Evolutionary conservation across 2,329 filamentous ascomycete species (phyloP), one percentile per base, ranked within the genome.

Genomic region (Exophiala sideris): DNA sequence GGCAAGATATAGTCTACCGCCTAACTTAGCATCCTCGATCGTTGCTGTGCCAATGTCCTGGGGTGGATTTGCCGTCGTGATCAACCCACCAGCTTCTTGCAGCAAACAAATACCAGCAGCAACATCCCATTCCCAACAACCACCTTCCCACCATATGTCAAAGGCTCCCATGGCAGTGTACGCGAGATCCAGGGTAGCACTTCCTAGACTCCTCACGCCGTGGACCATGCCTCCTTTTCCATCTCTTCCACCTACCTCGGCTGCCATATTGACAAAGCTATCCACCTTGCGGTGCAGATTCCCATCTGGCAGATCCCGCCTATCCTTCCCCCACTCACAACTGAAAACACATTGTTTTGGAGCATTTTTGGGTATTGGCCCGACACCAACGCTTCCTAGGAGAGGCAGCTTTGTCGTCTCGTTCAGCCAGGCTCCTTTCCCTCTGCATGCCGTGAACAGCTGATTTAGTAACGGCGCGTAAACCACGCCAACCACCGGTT

Each of bases 71-170:
- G 86, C 87, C 2, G 84, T 87, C 0, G 87, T 91, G 16, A 90
- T 77, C 3, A 91, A 68, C 0, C 88, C 88, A 1, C 87, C 87
- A 2, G 88, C 87, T 71, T 91, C 87, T 53, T 84, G 73, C 1
- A 91, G 71, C 38, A 91, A 84, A 3, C 85, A 86, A 54, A 89
- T 83, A 1, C 87, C 87, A 10, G 87, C 88, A 1, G 87, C 86
- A 3, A 90, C 87, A 61, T 91, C 88, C 84, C 87, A 91, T 70
- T 90, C 88, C 87, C 87, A 89, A 64, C 86, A 89, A 0, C 87
- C 87, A 2, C 86, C 87, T 66, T 91, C 87, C 87, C 87, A 91
- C 87, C 87, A 90, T 9, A 90, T 88, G 69, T 91, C 87, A 61
- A 90, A 85, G 0, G 83, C 76, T 0, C 87, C 87, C 79, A 87